Conservation (phyloP, 352 stramenopile genomes). For the Phytophthora pistaciae region DNA sequence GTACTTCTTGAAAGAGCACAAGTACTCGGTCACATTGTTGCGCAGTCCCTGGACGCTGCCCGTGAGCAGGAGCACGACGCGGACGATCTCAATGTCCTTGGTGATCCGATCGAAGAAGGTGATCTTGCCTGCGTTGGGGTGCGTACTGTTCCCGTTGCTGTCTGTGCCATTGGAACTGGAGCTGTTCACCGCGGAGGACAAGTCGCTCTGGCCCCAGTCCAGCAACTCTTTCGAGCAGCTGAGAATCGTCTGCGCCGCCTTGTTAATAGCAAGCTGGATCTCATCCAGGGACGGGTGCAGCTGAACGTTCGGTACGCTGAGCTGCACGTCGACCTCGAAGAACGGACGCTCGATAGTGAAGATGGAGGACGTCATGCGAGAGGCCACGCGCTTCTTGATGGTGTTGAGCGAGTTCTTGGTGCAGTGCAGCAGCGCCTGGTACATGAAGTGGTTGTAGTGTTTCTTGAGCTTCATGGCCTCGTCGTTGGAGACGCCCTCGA, state of each 20-base stretch:
- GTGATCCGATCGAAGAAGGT: constrained; percentile 99
- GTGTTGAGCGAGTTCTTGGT: constrained; percentile 99
- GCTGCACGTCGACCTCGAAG: constrained; percentile 98
- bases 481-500: constrained; percentile 93
- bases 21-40: constrained; percentile 98
- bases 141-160: constrained; percentile 13
- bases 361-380: constrained; percentile 87
- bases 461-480: constrained; percentile 97
- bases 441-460: constrained; percentile 99
- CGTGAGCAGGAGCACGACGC: constrained; percentile 97
- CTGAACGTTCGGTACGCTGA: constrained; percentile 94
- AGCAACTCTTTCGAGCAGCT: constrained; percentile 97
- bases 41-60: constrained; percentile 97
- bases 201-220: constrained; percentile 93
- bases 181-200: constrained; percentile 33
- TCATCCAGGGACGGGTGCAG: constrained; percentile 97
- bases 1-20: constrained; percentile 96
- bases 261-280: constrained; percentile 98
- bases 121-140: constrained; percentile 54
- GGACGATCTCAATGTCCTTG: constrained; percentile 99
- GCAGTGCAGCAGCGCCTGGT: constrained; percentile 97
- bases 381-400: constrained; percentile 98
- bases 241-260: constrained; percentile 96
- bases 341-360: constrained; percentile 96
- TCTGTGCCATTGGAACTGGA: constrained; percentile 27